Percentiles rank a stretch among this genome's conserved stretches.
Conservation (phyloP, 306 rosid genomes). For the Gastrolobium bilobum region DNA sequence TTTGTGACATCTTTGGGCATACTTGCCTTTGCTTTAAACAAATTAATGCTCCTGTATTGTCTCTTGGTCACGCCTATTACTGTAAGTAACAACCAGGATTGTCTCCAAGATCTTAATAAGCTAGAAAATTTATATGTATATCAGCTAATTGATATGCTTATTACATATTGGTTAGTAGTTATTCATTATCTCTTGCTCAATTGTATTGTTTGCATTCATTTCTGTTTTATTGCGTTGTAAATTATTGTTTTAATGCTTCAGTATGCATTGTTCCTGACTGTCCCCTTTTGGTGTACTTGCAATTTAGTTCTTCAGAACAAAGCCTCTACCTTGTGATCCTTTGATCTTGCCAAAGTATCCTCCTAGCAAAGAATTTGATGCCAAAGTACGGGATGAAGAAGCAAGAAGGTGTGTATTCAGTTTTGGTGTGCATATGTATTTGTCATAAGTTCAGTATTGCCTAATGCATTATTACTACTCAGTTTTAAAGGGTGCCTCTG, state of each 20-base stretch:
- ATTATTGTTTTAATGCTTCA: slow-evolving; percentile 23
- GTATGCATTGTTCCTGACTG: slow-evolving; percentile 32
- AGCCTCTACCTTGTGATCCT: slow-evolving; percentile 98
- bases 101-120: slow-evolving; percentile 2
- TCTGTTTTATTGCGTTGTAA: slow-evolving; percentile 30
- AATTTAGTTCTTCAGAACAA: slow-evolving; percentile 79
- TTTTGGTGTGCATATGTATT: slow-evolving; percentile 34
- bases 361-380: slow-evolving; percentile 99
- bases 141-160: not conserved
- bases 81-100: not conserved
- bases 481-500: slow-evolving; percentile 12
- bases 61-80: slow-evolving; percentile 4
- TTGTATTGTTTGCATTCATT: slow-evolving; percentile 24
- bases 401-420: slow-evolving; percentile 82
- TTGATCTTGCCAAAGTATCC: slow-evolving; percentile 96
- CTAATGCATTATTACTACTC: slow-evolving; percentile 1
- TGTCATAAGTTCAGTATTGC: slow-evolving; percentile 21
- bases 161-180: slow-evolving; percentile 24
- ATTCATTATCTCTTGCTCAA: slow-evolving; percentile 12
- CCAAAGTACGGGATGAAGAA: slow-evolving; percentile 95
- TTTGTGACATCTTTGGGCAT: not conserved
- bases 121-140: slow-evolving; percentile 4
- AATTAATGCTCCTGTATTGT: not conserved
- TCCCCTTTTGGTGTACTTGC: slow-evolving; percentile 43
- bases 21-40: not conserved